phyloP scores from a whole-genome alignment of 257 asterid genomes.

The Nicotiana tomentosiformis region DNA sequence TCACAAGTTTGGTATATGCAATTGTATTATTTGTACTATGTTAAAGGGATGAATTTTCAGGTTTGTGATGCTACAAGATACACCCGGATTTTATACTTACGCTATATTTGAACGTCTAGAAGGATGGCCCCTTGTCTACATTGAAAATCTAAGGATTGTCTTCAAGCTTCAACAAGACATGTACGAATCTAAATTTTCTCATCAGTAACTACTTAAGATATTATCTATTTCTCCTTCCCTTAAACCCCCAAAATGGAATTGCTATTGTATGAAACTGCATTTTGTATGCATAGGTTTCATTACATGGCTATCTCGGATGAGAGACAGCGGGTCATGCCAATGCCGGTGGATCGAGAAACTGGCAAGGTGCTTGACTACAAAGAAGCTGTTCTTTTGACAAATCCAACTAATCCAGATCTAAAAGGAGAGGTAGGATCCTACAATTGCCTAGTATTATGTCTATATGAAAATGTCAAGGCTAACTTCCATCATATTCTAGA shows the following conservation, averaged over 20 bases:
- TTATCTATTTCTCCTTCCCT: neutral
- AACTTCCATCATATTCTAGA: neutral
- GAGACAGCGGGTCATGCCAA: constrained; percentile 82
- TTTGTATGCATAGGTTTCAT: constrained; percentile 44
- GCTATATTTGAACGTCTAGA: constrained; percentile 55
- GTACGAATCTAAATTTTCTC: constrained; percentile 18
- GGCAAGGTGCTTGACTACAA: constrained; percentile 65
- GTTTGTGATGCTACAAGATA: constrained; percentile 52
- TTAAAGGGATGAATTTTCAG: constrained; percentile 6
- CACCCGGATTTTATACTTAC: constrained; percentile 69
- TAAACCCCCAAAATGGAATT: neutral
- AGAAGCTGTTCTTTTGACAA: constrained; percentile 74
- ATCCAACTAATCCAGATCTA: constrained; percentile 52
- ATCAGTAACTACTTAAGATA: neutral
- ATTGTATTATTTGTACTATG: neutral
- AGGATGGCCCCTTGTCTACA: constrained; percentile 69
- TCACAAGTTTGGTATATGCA: neutral
- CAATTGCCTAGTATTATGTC: neutral
- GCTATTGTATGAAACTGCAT: neutral
- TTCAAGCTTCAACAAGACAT: constrained; percentile 56
- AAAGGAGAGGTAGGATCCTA: constrained; percentile 58
- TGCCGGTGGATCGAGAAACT: constrained; percentile 38
- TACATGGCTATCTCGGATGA: constrained; percentile 85
- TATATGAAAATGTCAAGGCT: neutral
- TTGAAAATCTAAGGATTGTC: constrained; percentile 53